Evolutionary conservation across 2,329 filamentous ascomycete species (phyloP), one percentile per base, ranked within the genome.

Genomic region (Colletotrichum karsti): DNA sequence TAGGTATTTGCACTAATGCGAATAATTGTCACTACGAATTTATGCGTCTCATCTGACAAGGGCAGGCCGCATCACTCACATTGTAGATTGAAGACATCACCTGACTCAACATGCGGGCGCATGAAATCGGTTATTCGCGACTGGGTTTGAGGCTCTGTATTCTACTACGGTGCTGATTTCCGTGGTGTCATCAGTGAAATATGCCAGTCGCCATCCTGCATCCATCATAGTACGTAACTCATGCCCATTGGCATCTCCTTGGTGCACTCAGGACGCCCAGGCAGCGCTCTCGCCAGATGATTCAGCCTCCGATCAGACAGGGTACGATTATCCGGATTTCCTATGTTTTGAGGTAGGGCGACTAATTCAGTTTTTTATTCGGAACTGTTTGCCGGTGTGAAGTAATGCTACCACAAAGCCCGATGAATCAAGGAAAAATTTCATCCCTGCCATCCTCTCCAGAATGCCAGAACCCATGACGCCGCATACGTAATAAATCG

Each of bases 401-500:
- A 39, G 62, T 76, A 74, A 78, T 80, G 77, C 80, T 80, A 79
- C 73, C 76, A 73, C 77, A 79, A 77, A 80, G 81, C 79, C 76
- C 80, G 78, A 64, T 72, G 71, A 75, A 77, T 75, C 74, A 50
- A 71, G 69, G 67, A 76, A 76, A 70, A 70, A 70, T 68, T 63
- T 67, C 69, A 70, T 72, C 71, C 72, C 70, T 70, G 63, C 69
- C 69, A 71, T 70, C 63, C 69, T 66, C 69, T 67, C 72, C 72
- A 68, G 69, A 73, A 72, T 71, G 71, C 72, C 72, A 72, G 72
- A 68, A 71, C 63, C 80, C 79, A 80, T 65, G 80, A 84, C 81
- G 82, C 81, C 82, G 77, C 78, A 79, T 79, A 75, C 79, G 78
- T 78, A 74, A 73, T 72, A 71, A 77, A 79, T 80, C 77, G 78